Percentiles rank a stretch among this genome's conserved stretches.
These are phyloP conservation scores for Neofusicoccum sp. DNA, from an alignment of 2,329 filamentous ascomycete genomes.

Conservation along the genomic window DNA sequence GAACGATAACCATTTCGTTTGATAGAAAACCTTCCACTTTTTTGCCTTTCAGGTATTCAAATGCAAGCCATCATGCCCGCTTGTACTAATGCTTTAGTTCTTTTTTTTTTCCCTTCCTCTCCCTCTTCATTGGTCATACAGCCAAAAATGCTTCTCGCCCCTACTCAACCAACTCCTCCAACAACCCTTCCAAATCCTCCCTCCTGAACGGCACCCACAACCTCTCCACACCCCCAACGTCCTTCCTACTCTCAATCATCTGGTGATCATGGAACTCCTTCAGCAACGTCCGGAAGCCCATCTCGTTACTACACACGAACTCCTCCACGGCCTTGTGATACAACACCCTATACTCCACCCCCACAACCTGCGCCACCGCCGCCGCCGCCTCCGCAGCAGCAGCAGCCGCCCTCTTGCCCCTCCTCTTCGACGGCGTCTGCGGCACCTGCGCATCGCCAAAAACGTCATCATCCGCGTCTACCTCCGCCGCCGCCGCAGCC, in stretches of 20 bases:
- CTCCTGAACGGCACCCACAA: constrained; percentile 80
- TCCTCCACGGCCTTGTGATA: constrained; percentile 96
- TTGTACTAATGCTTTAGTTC: neutral
- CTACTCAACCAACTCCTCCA: constrained; percentile 66
- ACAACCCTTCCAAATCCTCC: constrained; percentile 82
- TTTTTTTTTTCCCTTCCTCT: neutral
- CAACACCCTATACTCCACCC: constrained; percentile 84
- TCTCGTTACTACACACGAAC: constrained; percentile 94
- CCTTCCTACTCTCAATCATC: constrained; percentile 88
- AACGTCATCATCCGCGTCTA: constrained; percentile 31
- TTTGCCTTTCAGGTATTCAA: neutral
- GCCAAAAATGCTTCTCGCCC: too few relatives aligned
- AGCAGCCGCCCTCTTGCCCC: constrained; percentile 23
- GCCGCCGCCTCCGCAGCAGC: constrained; percentile 26
- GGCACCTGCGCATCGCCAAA: constrained; percentile 27
- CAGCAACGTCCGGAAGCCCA: constrained; percentile 88
- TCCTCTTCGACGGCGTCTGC: constrained; percentile 24
- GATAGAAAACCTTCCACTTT: too few relatives aligned
- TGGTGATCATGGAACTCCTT: constrained; percentile 99
- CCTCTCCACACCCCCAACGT: constrained; percentile 79
- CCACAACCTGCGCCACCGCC: constrained; percentile 46
- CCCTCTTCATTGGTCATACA: too few relatives aligned
- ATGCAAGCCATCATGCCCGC: neutral
- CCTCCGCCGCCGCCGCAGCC: constrained; percentile 33
- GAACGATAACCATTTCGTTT: neutral